Conservation (phyloP, 495 filamentous ascomycete species). For the Lindgomyces ingoldianus region DNA sequence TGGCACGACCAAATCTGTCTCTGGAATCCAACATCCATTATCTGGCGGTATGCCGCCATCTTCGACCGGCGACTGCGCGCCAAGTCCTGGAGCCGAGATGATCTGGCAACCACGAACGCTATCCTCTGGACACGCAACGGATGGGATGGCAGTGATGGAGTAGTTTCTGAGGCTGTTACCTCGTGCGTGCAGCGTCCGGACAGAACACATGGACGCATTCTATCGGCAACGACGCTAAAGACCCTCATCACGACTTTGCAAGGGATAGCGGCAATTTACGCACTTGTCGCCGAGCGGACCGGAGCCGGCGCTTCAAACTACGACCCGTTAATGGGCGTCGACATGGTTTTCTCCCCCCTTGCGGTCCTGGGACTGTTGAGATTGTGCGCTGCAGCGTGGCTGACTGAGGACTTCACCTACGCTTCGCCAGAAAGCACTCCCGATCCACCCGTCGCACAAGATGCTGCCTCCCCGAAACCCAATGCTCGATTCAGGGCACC, state of each 20-base stretch:
- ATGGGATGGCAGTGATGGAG: conserved; percentile 4
- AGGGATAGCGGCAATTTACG: not conserved
- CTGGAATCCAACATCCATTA: conserved; percentile 11
- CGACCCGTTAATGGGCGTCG: not conserved
- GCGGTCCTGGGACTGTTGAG: not conserved
- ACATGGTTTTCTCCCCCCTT: conserved; percentile 3
- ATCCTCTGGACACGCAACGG: conserved; percentile 3
- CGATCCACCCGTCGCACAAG: not conserved
- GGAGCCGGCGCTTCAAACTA: not conserved
- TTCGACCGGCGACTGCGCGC: not conserved
- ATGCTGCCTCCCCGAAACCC: not conserved
- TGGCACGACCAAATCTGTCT: conserved; percentile 3
- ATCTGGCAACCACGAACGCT: not conserved
- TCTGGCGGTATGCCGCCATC: not conserved
- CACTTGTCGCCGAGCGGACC: conserved; percentile 3
- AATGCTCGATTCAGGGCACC: not conserved
- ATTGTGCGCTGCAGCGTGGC: conserved; percentile 1
- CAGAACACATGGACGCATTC: not conserved
- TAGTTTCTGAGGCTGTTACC: not conserved
- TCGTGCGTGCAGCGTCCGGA: not conserved
- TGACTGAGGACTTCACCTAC: conserved; percentile 6
- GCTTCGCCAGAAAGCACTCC: not conserved
- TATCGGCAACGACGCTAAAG: conserved; percentile 3
- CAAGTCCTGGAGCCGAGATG: not conserved
- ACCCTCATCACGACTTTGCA: conserved; percentile 10